Evolutionary conservation across 1,284 basidiomycete genomes (phyloP).

Genomic region (Ustilago bromivora): DNA sequence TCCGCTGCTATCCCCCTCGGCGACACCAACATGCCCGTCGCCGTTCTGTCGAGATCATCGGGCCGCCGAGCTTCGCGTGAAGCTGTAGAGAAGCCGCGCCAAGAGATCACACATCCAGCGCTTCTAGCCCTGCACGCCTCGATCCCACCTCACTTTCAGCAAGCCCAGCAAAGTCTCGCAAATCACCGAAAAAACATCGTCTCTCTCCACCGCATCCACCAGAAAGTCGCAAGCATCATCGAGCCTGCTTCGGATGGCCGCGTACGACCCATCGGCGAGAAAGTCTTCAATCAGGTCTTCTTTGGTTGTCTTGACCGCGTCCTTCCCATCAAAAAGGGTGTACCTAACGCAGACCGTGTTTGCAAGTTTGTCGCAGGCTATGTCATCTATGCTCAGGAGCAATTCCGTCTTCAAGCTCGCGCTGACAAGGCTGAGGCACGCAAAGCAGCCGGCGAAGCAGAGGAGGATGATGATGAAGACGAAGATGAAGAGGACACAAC

Average conservation of each 20-base stretch:
- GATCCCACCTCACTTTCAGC: conserved; percentile 75
- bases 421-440: conserved; percentile 27
- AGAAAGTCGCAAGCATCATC: conserved; percentile 76
- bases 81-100: conserved; percentile 27
- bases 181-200: conserved; percentile 93
- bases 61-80: conserved; percentile 22
- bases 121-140: conserved; percentile 35
- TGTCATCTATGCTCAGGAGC: conserved; percentile 74
- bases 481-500: conserved; percentile 80
- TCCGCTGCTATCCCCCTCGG: background rate
- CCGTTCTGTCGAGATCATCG: conserved; percentile 43
- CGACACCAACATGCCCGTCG: conserved; percentile 44
- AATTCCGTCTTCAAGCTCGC: conserved; percentile 50
- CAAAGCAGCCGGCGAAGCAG: conserved; percentile 27
- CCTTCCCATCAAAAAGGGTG: conserved; percentile 85
- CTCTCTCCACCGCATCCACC: conserved; percentile 84
- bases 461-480: conserved; percentile 70
- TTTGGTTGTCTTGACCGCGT: conserved; percentile 77
- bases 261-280: conserved; percentile 76
- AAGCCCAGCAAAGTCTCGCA: conserved; percentile 83
- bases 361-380: conserved; percentile 88
- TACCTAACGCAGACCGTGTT: conserved; percentile 80
- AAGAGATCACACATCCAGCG: conserved; percentile 30
- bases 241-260: conserved; percentile 68
- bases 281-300: conserved; percentile 78